phyloP scores from a whole-genome alignment of 345 rosid genomes.

The Lenwebbia sp. region DNA sequence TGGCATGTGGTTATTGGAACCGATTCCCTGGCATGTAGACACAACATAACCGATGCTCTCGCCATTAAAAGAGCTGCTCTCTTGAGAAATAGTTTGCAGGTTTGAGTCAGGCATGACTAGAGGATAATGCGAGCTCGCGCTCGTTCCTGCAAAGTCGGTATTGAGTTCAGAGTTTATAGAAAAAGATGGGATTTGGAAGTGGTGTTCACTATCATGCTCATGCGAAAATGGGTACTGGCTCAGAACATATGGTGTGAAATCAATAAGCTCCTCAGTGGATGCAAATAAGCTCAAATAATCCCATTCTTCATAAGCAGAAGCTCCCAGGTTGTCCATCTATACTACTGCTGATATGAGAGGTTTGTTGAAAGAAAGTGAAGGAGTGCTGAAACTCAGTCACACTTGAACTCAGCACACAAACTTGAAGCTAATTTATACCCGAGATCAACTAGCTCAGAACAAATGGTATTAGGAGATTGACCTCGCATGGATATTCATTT shows the following conservation, averaged over 20 bases:
- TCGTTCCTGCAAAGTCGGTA: not conserved
- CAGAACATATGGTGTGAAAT: slow-evolving; percentile 12
- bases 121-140: slow-evolving; percentile 10
- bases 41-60: slow-evolving; percentile 1
- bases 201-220: not conserved
- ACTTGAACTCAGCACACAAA: not conserved
- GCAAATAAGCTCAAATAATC: slow-evolving; percentile 28
- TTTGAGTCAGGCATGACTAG: slow-evolving; percentile 4
- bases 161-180: slow-evolving; percentile 7
- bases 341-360: not conserved
- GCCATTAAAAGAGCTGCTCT: slow-evolving; percentile 4
- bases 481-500: slow-evolving; percentile 3
- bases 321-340: slow-evolving; percentile 27
- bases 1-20: not conserved
- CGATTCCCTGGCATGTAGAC: not conserved
- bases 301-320: slow-evolving; percentile 38
- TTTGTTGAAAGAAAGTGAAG: not conserved
- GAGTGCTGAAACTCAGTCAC: not conserved
- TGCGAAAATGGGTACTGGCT: slow-evolving; percentile 18
- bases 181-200: slow-evolving; percentile 4
- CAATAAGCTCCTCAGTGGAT: slow-evolving; percentile 15
- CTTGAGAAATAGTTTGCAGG: slow-evolving; percentile 13
- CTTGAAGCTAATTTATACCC: slow-evolving; percentile 17
- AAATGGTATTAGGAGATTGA: slow-evolving; percentile 27
- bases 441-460: not conserved